These are phyloP conservation scores for Hymenoscyphus occultus DNA, from an alignment of 2,329 filamentous ascomycete species.

Conservation along the genomic window DNA sequence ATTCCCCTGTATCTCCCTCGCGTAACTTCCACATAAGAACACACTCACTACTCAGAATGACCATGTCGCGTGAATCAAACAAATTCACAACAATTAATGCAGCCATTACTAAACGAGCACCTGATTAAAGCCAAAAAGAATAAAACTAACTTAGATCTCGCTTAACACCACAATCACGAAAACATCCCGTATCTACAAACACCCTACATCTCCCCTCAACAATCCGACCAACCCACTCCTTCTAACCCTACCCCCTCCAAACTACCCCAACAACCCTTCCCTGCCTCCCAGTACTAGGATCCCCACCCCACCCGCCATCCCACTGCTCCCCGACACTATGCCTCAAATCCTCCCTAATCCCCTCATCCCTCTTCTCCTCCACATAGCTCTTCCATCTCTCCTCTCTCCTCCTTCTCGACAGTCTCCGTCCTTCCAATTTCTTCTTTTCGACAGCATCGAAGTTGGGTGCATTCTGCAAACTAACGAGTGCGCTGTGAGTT, in stretches of 20 bases:
- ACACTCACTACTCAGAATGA: no score
- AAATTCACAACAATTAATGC: no score
- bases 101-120: no score
- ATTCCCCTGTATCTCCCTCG: no score
- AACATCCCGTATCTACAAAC: not conserved
- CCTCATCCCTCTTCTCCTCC: not conserved
- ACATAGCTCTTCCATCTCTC: not conserved
- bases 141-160: no score
- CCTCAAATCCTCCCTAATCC: not conserved
- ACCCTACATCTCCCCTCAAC: not conserved
- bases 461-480: not conserved
- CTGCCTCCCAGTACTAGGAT: not conserved
- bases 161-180: not conserved
- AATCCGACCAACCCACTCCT: no score
- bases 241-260: not conserved
- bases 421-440: not conserved
- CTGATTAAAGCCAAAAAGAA: no score
- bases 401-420: not conserved
- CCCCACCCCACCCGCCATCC: not conserved
- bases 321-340: not conserved
- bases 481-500: not conserved
- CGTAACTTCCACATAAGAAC: no score
- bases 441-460: not conserved
- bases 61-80: no score
- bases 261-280: not conserved